Conservation (phyloP, 1,284 basidiomycete genomes). For the Rhodotorula sp. region DNA sequence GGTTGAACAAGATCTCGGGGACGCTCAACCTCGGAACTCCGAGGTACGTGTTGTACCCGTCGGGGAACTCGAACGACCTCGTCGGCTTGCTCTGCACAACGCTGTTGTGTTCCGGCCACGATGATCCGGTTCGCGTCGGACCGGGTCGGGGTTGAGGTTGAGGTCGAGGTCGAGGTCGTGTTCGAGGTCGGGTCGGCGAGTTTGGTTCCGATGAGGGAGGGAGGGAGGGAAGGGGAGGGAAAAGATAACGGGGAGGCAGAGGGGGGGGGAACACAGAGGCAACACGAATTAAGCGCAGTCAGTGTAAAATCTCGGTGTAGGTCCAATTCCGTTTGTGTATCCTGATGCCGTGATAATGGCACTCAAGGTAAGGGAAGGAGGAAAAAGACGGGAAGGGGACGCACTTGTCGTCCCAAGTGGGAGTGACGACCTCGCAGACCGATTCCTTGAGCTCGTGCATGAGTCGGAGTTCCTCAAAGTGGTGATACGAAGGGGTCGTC, state of each 20-base stretch:
- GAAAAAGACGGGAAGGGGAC: not conserved
- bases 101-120: not conserved
- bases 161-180: too few species aligned
- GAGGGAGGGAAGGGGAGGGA: too few species aligned
- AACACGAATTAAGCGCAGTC: not conserved
- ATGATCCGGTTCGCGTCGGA: too few species aligned
- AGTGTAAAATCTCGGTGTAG: not conserved
- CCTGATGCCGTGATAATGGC: too few species aligned
- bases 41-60: conserved; percentile 85
- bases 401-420: conserved; percentile 79
- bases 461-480: conserved; percentile 69
- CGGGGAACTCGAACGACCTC: conserved; percentile 85
- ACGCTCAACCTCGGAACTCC: conserved; percentile 77
- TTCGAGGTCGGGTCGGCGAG: too few species aligned
- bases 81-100: conserved; percentile 59
- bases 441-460: conserved; percentile 94
- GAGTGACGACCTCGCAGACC: conserved; percentile 76
- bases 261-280: not conserved
- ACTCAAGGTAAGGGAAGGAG: too few species aligned
- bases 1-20: conserved; percentile 87
- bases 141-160: too few species aligned
- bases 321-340: too few species aligned
- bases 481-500: conserved; percentile 36
- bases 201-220: too few species aligned
- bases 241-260: not conserved